Percentiles rank a stretch among this genome's conserved stretches.
Conservation (phyloP, 345 rosid genomes). For the Brassica napus region DNA sequence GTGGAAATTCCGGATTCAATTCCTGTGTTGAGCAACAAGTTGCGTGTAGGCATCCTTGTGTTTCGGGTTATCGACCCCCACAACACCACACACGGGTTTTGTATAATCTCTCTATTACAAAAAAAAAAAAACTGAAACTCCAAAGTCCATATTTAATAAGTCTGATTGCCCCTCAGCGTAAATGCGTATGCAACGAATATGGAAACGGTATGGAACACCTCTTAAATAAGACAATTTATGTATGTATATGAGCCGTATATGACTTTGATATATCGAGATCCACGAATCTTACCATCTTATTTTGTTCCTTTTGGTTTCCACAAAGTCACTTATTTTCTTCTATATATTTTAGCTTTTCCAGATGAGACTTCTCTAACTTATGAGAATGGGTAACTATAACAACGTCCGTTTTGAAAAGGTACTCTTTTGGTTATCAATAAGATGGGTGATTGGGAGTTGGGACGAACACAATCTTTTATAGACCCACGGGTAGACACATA, state of each 20-base stretch:
- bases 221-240: not conserved
- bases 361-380: not conserved
- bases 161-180: not conserved
- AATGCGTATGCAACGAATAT: not conserved
- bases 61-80: not conserved
- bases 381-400: not conserved
- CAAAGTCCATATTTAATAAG: not conserved
- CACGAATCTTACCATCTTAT: not conserved
- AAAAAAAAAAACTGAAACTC: not conserved
- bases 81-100: not conserved
- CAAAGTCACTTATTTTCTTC: not conserved
- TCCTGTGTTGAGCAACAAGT: not conserved
- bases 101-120: not conserved
- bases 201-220: not conserved
- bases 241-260: not conserved
- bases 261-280: not conserved
- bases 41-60: not conserved
- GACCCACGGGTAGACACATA: not conserved
- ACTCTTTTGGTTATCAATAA: not conserved
- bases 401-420: too few species aligned
- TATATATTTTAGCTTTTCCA: not conserved
- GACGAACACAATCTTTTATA: not conserved
- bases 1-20: not conserved
- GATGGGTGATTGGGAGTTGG: not conserved
- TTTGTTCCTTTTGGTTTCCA: not conserved